Evolutionary conservation across 179 eudicot genomes (phyloP).

Genomic region (Silene coronaria): DNA sequence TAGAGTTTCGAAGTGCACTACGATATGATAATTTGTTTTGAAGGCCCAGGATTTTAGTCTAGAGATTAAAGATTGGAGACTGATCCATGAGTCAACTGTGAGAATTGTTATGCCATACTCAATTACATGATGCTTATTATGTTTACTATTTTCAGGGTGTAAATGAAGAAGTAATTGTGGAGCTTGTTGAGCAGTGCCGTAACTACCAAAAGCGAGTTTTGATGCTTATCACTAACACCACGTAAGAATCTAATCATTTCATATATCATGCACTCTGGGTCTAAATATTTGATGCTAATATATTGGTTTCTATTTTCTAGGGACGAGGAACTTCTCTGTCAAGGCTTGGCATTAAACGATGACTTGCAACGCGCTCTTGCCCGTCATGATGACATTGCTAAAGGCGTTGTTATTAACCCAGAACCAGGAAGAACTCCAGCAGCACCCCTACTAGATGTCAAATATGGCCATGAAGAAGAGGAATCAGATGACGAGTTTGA

Average conservation of each 20-base stretch:
- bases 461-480: constrained; percentile 82
- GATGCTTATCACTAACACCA: constrained; percentile 69
- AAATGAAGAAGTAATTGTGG: constrained; percentile 76
- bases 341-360: constrained; percentile 86
- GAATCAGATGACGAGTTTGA: constrained; percentile 88
- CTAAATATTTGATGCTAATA: not conserved
- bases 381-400: constrained; percentile 70
- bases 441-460: constrained; percentile 55
- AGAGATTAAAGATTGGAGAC: not conserved
- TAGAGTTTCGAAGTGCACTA: not conserved
- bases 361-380: constrained; percentile 71
- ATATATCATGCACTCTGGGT: not conserved
- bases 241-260: constrained; percentile 35
- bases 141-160: constrained; percentile 43
- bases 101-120: not conserved
- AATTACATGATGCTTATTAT: constrained; percentile 1
- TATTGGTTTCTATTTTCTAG: constrained; percentile 27
- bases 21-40: not conserved
- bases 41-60: not conserved
- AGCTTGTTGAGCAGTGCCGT: constrained; percentile 92
- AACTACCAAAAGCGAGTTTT: constrained; percentile 80
- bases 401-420: constrained; percentile 39
- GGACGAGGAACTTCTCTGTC: constrained; percentile 75
- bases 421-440: constrained; percentile 34
- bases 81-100: not conserved